phyloP scores from a whole-genome alignment of 768 basidiomycete species.

The Xerocomus spinulosus region DNA sequence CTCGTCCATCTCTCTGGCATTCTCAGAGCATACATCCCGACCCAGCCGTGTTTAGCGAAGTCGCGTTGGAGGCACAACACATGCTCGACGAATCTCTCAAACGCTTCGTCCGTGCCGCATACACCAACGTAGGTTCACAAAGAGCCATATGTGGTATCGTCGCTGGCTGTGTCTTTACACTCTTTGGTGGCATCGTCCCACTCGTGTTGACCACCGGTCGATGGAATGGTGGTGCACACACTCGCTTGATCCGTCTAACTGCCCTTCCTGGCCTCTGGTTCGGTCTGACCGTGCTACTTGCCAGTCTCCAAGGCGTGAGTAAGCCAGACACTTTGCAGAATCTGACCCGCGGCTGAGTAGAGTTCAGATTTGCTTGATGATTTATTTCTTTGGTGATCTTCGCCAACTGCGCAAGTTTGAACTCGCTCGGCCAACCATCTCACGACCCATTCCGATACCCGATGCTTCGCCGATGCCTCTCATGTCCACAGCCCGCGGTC shows the following conservation, averaged over 20 bases:
- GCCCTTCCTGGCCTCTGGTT: conserved; percentile 70
- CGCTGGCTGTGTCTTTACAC: conserved; percentile 49
- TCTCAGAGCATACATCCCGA: conserved; percentile 49
- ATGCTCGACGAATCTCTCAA: conserved; percentile 61
- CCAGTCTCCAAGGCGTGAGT: conserved; percentile 62
- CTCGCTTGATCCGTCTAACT: conserved; percentile 52
- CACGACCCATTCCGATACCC: conserved; percentile 33
- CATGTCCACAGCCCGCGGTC: background rate
- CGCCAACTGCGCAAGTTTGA: conserved; percentile 76
- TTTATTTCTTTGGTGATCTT: conserved; percentile 77
- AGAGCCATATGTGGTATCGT: conserved; percentile 67
- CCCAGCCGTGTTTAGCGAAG: conserved; percentile 57
- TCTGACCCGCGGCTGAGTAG: background rate
- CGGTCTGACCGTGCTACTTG: conserved; percentile 56
- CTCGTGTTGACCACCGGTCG: conserved; percentile 45
- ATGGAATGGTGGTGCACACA: conserved; percentile 28
- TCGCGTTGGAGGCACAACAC: conserved; percentile 51
- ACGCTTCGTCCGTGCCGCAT: conserved; percentile 65
- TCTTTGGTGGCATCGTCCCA: conserved; percentile 47
- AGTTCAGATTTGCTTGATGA: conserved; percentile 55
- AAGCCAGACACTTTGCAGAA: background rate
- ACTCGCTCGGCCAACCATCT: conserved; percentile 64
- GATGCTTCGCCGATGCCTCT: conserved; percentile 15
- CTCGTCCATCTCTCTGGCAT: conserved; percentile 19
- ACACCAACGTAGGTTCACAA: conserved; percentile 63